These are phyloP conservation scores for Leptoxyphium fumago DNA, from an alignment of 2,329 filamentous ascomycete species.

Conservation along the genomic window DNA sequence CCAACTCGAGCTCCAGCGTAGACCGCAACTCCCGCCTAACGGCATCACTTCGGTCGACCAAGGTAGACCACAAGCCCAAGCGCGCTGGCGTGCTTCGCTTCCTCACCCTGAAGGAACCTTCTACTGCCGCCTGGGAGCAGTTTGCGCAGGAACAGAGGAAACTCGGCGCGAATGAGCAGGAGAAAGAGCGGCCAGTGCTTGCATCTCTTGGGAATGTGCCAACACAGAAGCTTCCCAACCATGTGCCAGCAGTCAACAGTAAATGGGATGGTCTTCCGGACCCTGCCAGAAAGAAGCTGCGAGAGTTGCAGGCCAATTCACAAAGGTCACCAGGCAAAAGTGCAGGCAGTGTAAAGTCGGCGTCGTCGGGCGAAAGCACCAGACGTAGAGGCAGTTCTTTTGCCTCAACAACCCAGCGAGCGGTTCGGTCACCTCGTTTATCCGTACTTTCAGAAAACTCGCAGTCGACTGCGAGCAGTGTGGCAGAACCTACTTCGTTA, in stretches of 20 bases:
- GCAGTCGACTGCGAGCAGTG: background rate
- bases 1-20: background rate
- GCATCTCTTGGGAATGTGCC: slow-evolving; percentile 20
- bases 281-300: slow-evolving; percentile 18
- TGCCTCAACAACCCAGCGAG: background rate
- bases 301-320: slow-evolving; percentile 1
- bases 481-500: background rate
- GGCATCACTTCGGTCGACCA: slow-evolving; percentile 1
- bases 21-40: background rate
- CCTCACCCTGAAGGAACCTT: slow-evolving; percentile 35
- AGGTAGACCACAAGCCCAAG: slow-evolving; percentile 17
- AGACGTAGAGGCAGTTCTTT: background rate
- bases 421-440: background rate
- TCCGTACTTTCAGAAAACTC: background rate
- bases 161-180: slow-evolving; percentile 12
- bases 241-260: slow-evolving; percentile 38
- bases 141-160: slow-evolving; percentile 30
- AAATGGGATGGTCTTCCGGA: slow-evolving; percentile 40
- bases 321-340: background rate
- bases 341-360: background rate
- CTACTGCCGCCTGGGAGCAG: slow-evolving; percentile 30
- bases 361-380: background rate
- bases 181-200: slow-evolving; percentile 4
- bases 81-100: slow-evolving; percentile 28
- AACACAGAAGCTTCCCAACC: slow-evolving; percentile 31